These are phyloP conservation scores for Lithohypha guttulata DNA, from an alignment of 2,329 filamentous ascomycete genomes.

Conservation along the genomic window DNA sequence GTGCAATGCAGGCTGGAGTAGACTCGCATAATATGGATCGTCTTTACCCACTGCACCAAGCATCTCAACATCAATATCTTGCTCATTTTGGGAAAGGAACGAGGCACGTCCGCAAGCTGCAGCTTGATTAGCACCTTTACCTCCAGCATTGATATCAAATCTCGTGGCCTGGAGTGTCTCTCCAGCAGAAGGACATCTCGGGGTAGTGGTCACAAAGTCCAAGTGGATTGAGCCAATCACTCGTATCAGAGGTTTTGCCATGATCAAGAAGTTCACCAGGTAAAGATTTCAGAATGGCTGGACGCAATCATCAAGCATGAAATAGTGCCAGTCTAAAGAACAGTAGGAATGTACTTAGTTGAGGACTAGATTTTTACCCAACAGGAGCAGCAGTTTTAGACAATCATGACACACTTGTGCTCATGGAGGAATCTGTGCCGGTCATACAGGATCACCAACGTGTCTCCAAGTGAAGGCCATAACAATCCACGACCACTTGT, in stretches of 20 bases:
- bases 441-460: too few species aligned
- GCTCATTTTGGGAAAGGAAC: slow-evolving; percentile 17
- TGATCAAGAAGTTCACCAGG: background rate
- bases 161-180: slow-evolving; percentile 75
- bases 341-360: too few species aligned
- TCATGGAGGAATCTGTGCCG: too few species aligned
- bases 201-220: slow-evolving; percentile 80
- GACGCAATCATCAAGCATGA: too few species aligned
- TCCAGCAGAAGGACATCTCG: slow-evolving; percentile 70
- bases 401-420: too few species aligned
- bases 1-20: slow-evolving; percentile 49
- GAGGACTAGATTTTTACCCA: too few species aligned
- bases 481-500: too few species aligned
- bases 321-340: too few species aligned
- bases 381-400: too few species aligned
- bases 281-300: too few species aligned
- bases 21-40: slow-evolving; percentile 52
- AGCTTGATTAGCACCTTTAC: slow-evolving; percentile 93
- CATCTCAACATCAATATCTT: slow-evolving; percentile 50
- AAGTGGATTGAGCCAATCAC: slow-evolving; percentile 90
- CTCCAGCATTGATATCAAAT: slow-evolving; percentile 72
- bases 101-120: slow-evolving; percentile 79
- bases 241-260: slow-evolving; percentile 47
- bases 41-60: slow-evolving; percentile 56
- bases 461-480: too few species aligned